Conservation (phyloP, 352 stramenopile genomes). For the Aphanomyces stellatus region DNA sequence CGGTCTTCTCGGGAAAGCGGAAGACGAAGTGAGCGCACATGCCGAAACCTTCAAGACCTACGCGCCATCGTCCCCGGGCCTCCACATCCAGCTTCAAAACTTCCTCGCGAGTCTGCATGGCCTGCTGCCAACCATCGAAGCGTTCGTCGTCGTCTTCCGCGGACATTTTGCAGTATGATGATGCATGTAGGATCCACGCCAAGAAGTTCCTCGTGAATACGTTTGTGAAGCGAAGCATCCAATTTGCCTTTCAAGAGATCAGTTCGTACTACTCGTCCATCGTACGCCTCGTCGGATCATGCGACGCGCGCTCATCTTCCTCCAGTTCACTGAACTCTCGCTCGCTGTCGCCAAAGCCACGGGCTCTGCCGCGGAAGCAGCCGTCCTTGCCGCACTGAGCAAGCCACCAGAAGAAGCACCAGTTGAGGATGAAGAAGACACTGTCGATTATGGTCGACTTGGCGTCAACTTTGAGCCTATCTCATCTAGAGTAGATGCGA, state of each 20-base stretch:
- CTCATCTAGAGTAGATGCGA: constrained; percentile 17
- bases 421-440: not conserved
- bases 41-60: constrained; percentile 41
- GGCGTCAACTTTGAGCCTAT: not conserved
- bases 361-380: constrained; percentile 13
- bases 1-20: constrained; percentile 65
- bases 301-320: not conserved
- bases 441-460: not conserved
- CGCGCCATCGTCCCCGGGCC: constrained; percentile 34
- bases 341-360: constrained; percentile 43
- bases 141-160: constrained; percentile 34
- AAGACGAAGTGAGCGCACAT: constrained; percentile 67
- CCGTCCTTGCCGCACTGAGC: not conserved
- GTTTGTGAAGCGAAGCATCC: constrained; percentile 61
- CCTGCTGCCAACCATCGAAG: constrained; percentile 38
- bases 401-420: not conserved
- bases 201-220: constrained; percentile 70
- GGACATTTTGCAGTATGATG: too few relatives aligned
- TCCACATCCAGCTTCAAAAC: constrained; percentile 68
- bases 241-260: constrained; percentile 80
- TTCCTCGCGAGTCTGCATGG: constrained; percentile 51
- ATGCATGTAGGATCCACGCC: constrained; percentile 24
- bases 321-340: constrained; percentile 64
- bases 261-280: constrained; percentile 78
- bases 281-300: not conserved